These are phyloP conservation scores for Aspergillus proliferans DNA, from an alignment of 2,329 filamentous ascomycete genomes.

Conservation along the genomic window DNA sequence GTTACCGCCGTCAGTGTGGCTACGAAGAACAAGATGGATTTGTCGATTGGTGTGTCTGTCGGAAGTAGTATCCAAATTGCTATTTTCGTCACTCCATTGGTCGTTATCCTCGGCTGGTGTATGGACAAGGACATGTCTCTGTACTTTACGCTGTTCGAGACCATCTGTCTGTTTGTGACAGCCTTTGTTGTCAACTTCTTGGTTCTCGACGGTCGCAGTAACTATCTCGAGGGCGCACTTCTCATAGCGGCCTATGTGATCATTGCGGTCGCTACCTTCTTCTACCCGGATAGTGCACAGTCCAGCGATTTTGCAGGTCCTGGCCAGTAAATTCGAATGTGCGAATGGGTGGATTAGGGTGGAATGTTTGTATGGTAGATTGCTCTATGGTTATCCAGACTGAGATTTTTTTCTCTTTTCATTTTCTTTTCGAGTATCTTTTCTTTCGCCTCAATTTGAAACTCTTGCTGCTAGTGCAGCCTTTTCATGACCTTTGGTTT, in stretches of 20 bases:
- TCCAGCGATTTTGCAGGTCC: slow-evolving; percentile 24
- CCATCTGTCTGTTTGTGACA: slow-evolving; percentile 70
- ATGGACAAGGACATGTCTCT: slow-evolving; percentile 65
- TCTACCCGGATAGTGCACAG: slow-evolving; percentile 25
- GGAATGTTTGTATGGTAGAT: too few relatives aligned
- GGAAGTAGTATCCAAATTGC: slow-evolving; percentile 73
- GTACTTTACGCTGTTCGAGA: slow-evolving; percentile 58
- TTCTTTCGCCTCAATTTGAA: too few relatives aligned
- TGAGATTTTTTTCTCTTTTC: too few relatives aligned
- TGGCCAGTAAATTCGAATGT: background rate
- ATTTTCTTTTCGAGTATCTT: too few relatives aligned
- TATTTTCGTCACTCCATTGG: slow-evolving; percentile 68
- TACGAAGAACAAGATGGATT: slow-evolving; percentile 78
- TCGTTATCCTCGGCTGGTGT: slow-evolving; percentile 73
- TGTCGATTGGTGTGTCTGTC: slow-evolving; percentile 73
- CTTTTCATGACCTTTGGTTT: too few relatives aligned
- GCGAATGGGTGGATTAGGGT: too few relatives aligned
- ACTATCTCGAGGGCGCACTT: slow-evolving; percentile 73
- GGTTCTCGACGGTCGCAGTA: slow-evolving; percentile 74
- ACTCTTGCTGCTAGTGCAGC: too few relatives aligned
- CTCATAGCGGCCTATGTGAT: slow-evolving; percentile 74
- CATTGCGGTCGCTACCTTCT: slow-evolving; percentile 56
- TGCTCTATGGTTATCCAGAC: too few relatives aligned
- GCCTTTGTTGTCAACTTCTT: slow-evolving; percentile 82
- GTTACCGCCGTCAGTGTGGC: slow-evolving; percentile 74